Percentiles rank a stretch among this genome's conserved stretches.
phyloP scores from a whole-genome alignment of 129 eudicot species.

The Saposhnikovia divaricata region DNA sequence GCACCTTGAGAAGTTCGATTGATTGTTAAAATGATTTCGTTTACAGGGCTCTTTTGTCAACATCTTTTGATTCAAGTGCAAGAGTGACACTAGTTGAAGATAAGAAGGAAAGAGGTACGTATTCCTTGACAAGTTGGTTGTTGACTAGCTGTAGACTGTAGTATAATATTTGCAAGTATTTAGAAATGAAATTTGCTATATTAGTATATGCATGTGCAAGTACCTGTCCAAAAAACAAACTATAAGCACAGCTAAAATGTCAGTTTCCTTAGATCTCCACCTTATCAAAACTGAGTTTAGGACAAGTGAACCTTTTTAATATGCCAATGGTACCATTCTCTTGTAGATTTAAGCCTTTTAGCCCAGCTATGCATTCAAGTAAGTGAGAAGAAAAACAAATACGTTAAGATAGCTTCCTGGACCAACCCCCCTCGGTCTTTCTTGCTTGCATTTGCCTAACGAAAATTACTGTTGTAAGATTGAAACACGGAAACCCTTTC shows the following conservation, averaged over 20 bases:
- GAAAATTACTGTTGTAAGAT: not conserved
- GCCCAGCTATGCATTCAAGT: not conserved
- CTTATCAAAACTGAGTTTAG: not conserved
- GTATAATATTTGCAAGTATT: not conserved
- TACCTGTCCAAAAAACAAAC: not conserved
- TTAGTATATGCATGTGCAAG: not conserved
- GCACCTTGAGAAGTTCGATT: constrained; percentile 4
- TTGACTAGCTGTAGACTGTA: not conserved
- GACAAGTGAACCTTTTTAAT: not conserved
- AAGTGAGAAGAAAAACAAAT: not conserved
- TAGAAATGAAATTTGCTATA: not conserved
- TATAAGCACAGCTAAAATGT: not conserved
- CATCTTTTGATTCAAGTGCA: constrained; percentile 77
- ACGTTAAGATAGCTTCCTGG: not conserved
- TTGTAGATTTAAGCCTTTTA: not conserved
- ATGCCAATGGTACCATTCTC: not conserved
- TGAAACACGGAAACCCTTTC: not conserved
- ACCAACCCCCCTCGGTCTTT: not conserved
- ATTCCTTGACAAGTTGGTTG: not conserved
- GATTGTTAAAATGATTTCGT: constrained; percentile 4
- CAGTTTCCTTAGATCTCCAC: not conserved
- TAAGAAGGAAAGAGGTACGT: constrained; percentile 40
- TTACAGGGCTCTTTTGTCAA: constrained; percentile 68
- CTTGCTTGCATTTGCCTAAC: not conserved
- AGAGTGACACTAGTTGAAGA: constrained; percentile 70